phyloP scores from a whole-genome alignment of 148 eudicot genomes.

The Heliosperma pusillum region DNA sequence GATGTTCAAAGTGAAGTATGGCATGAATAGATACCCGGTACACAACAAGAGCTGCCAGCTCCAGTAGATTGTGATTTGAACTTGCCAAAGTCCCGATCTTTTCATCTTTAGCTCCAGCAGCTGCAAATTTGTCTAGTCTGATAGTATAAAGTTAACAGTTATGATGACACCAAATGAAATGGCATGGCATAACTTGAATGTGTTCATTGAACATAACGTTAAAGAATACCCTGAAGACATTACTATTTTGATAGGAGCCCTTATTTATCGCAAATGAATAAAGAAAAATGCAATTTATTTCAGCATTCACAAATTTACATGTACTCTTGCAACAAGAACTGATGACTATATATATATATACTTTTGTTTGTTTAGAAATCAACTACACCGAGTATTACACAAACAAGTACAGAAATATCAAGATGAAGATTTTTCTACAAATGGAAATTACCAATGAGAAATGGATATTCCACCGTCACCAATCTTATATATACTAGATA shows the following conservation, averaged over 20 bases:
- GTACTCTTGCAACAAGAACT: not conserved
- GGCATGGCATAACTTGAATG: not conserved
- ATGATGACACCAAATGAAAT: slow-evolving; percentile 9
- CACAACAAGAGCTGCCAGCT: slow-evolving; percentile 84
- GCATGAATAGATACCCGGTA: slow-evolving; percentile 54
- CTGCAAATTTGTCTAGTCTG: slow-evolving; percentile 49
- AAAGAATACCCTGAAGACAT: not conserved
- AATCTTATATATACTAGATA: not conserved
- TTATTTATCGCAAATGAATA: not conserved
- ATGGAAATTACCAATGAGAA: not conserved
- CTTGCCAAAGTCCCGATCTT: slow-evolving; percentile 56
- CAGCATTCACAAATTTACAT: slow-evolving; percentile 6
- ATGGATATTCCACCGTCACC: not conserved
- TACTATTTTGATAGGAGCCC: not conserved
- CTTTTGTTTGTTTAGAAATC: not conserved
- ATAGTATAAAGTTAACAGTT: slow-evolving; percentile 7
- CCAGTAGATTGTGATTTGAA: slow-evolving; percentile 62
- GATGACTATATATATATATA: not conserved
- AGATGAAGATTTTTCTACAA: not conserved
- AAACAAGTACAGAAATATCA: not conserved
- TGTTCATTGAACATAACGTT: not conserved
- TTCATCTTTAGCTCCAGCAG: slow-evolving; percentile 47
- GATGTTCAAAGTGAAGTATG: not conserved
- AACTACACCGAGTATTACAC: not conserved
- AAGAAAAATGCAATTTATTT: not conserved